Base-by-base conservation (phyloP, 768 basidiomycete genomes). In the Auriscalpium orientale region DNA sequence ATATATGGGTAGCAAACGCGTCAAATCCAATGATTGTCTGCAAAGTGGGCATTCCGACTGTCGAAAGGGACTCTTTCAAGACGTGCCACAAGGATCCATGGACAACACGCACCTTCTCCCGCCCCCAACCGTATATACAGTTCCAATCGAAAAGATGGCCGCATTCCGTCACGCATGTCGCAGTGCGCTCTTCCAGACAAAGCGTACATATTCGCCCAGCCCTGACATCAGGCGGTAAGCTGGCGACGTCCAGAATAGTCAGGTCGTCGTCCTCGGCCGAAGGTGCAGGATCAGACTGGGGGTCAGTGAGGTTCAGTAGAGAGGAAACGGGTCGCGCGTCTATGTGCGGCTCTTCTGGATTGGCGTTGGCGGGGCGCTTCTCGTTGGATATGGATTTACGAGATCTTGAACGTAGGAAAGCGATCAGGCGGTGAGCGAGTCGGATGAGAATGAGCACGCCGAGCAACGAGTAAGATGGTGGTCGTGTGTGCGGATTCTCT, bases 101-200 rank as follows among this genome's bases (percentile, higher is more conserved):
- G 51, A 45, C 16, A 15, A 38, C 15, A 62, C 71, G 51, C 55
- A 86, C 87, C 81, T 91, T 94, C 68, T 94, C 91, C 67, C 86
- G 75, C 13, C 87, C 90, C 91, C 91, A 94, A 10, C 85, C 88
- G 46, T 89, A 82, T 43, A 94, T 89, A 63, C 91, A 94, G 62
- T 77, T 83, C 91, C 91, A 94, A 62, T 91, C 92, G 66, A 93
- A 94, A 47, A 94, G 65, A 68, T 94, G 91, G 0, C 91, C 91
- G 61, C 91, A 94, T 67, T 93, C 91, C 0, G 91, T 94, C 33
- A 85, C 82, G 65, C 84, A 85, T 61, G 83, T 91, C 56, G 84
- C 81, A 0, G 87, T 90, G 62, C 91, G 78, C 67, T 91, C 89
- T 62, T 93, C 91, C 51, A 94, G 70, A 64, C 91, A 94, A 28